Conservation (phyloP, 2,329 filamentous ascomycete genomes). For the Neurospora crassa region DNA sequence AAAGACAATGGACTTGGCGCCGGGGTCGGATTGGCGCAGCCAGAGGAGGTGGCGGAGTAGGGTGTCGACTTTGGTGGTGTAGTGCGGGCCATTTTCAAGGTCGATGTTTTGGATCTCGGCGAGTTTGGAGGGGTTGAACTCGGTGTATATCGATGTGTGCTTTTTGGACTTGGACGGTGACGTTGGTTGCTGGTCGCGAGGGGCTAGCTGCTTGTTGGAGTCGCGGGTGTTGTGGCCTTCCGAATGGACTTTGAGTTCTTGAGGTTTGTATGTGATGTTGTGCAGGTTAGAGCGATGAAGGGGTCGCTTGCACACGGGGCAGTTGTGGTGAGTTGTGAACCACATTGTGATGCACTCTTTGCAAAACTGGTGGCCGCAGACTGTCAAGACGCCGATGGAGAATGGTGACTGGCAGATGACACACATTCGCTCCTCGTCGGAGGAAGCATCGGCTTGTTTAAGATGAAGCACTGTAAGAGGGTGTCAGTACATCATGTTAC, state of each 20-base stretch:
- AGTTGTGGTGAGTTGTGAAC: conserved; percentile 65
- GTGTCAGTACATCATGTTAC: conserved; percentile 11
- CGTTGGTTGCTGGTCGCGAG: conserved; percentile 16
- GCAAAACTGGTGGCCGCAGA: conserved; percentile 89
- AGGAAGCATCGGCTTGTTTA: conserved; percentile 48
- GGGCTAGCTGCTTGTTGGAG: conserved; percentile 2
- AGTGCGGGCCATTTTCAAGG: conserved; percentile 55
- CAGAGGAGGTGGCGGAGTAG: conserved; percentile 73
- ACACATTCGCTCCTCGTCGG: conserved; percentile 60
- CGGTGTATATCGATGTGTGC: conserved; percentile 54
- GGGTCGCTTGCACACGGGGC: conserved; percentile 72
- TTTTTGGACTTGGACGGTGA: conserved; percentile 18
- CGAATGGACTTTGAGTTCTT: conserved; percentile 56
- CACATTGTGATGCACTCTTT: conserved; percentile 76
- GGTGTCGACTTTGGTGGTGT: conserved; percentile 85
- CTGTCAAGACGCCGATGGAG: conserved; percentile 68
- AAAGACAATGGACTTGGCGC: conserved; percentile 88
- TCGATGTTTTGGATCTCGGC: conserved; percentile 76
- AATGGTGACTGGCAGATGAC: conserved; percentile 78
- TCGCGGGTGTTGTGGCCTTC: conserved; percentile 7
- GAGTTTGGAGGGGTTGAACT: conserved; percentile 62
- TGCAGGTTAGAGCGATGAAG: conserved; percentile 63
- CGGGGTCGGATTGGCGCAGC: conserved; percentile 74
- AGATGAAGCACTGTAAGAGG: conserved; percentile 39
- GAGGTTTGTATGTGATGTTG: conserved; percentile 74